Evolutionary conservation across 2,329 filamentous ascomycete genomes (phyloP), one percentile per base, ranked within the genome.

Genomic region (Clonostachys rhizophaga): DNA sequence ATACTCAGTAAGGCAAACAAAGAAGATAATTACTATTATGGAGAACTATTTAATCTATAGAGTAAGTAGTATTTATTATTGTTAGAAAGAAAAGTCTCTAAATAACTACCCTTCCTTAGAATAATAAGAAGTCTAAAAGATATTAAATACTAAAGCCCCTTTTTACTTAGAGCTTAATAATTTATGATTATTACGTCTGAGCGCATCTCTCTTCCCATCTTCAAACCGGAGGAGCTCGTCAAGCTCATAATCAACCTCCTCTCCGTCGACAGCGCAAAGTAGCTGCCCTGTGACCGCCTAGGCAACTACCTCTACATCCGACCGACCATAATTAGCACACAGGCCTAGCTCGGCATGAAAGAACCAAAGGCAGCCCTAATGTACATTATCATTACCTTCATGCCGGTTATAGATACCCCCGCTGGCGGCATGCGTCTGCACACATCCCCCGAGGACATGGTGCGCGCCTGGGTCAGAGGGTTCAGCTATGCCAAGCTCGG

Each of bases 321-420:
- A 43, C 91, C 91, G 2, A 90, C 89, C 1, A 77, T 96, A 65
- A 96, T 96, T 60, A 91, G 86, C 45, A 91, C 86, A 9, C 87
- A 89, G 55, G 69, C 84, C 8, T 84, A 89, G 58, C 81, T 96
- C 5, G 91, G 91, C 50, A 87, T 96, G 40, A 83, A 88, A 63
- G 78, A 82, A 5, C 90, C 92, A 42, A 80, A 79, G 53, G 83
- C 92, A 69, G 91, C 91, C n/a, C 78, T 95, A 50, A 79, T 96
- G 16, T 95, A 89, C 71, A 81, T 96, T 61, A 87, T 95, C 51
- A 75, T 79, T 48, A 80, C 64, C 50, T 84, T 75, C 64, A 82
- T 85, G 81, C 77, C 81, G 18, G 61, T 66, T 48, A 63, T 85
- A 61, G 77, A 81, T 55, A 53, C 67, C 13, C 71, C 73, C 6